Base-by-base conservation (phyloP, 2,329 filamentous ascomycete genomes). In the Alternaria longipes region DNA sequence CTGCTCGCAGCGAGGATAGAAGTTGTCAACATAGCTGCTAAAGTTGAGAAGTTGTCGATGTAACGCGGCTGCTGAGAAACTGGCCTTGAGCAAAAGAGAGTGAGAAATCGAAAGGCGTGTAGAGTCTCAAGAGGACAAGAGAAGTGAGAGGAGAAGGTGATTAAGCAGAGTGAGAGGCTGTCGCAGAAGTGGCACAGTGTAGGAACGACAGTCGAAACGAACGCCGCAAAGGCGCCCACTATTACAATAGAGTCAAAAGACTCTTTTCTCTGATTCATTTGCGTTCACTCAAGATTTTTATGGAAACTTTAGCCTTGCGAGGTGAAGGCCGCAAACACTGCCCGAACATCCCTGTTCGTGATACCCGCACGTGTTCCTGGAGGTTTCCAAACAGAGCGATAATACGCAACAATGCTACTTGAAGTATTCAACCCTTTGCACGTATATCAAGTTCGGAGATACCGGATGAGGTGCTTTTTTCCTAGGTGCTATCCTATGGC, bases 1-100 rank as follows among this genome's bases (percentile, higher is more conserved):
- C 73, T 74, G 73, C 67, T 71, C 66, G 69, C 72, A 60, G 70
- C 54, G 59, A 52, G 16, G 12, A 42, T 30, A 30, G 50, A 12
- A 28, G n/a, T 44, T 42, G 34, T 12, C 22, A 42, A 28, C 50
- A 41, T 42, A 9, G 18, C 32, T 20, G 26, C 38, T 42, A 3
- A 4, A 41, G 24, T n/a, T 24, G 50, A 30, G 36, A 20, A 42
- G 24, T 41, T 51, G 20, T 36, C 16, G 14, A 2, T 18, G 2
- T 5, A 51, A 26, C n/a, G 24, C 34, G 22, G 18, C 8, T 47
- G 32, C 30, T 36, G 32, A 20, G 7, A 6, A 20, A 28, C 4
- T 7, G 36, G 3, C 8, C 8, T 40, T 8, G 36, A 40, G 36
- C 4, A n/a, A 30, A 7, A 28, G 22, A 18, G 8, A 7, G 18